Evolutionary conservation across 305 asterid genomes (phyloP), one percentile per base, ranked within the genome.

Genomic region (Fraxinus greggii): DNA sequence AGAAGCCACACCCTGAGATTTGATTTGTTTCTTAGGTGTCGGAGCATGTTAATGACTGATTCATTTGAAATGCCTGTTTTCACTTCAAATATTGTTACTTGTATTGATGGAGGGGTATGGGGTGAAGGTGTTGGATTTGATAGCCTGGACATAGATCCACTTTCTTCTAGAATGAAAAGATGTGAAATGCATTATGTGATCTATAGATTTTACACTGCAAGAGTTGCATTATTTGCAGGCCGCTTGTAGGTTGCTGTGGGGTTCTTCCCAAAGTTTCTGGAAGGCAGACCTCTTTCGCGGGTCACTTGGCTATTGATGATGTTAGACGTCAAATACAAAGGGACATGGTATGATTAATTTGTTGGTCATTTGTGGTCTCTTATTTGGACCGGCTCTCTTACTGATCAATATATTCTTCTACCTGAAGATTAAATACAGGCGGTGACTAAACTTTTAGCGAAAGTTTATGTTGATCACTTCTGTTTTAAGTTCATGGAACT

Each of bases 241-340:
- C 89, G 13, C 83, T 90, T 61, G 86, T 88, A 36, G 88, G 84
- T 75, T 40, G 81, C 83, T 75, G 19, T 77, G 86, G 70, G 21
- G 75, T 72, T 77, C 83, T 86, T 77, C 90, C 89, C 61, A 59
- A 76, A 45, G 56, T 7, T 61, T 48, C 72, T 3, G 86, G 85
- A 23, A 85, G 80, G 80, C 81, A 38, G 5, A 17, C 82, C 33
- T 61, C 65, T 29, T 84, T 88, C 77, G 69, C 70, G 65, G 94
- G 94, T 32, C 90, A 89, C 85, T 77, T 89, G 74, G 45, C 72
- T 24, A 72, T 85, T 28, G 89, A 83, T 79, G 82, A 81, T 75
- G 12, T 81, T 42, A 88, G 85, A 61, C 86, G 36, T 45, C 88
- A 82, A 79, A 76, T 8, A 63, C 81, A 29, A 28, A 85, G 84